phyloP scores from a whole-genome alignment of 495 filamentous ascomycete species.

The Penicillium longicatenatum region DNA sequence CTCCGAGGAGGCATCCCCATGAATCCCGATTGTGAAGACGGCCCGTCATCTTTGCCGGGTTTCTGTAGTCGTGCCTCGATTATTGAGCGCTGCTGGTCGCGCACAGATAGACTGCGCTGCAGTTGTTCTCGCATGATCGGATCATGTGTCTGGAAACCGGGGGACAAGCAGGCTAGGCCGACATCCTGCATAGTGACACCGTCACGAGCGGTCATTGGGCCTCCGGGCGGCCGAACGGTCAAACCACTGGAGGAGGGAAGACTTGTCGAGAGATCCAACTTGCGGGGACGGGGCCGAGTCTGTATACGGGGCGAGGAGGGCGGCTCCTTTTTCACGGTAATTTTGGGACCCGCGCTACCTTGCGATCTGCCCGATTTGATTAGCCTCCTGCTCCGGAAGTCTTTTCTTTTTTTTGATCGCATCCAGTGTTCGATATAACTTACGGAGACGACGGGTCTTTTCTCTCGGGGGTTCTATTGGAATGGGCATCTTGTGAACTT shows the following conservation, averaged over 20 bases:
- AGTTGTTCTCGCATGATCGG: slow-evolving; percentile 95
- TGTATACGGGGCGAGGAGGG: slow-evolving; percentile 79
- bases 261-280: slow-evolving; percentile 82
- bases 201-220: slow-evolving; percentile 79
- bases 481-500: slow-evolving; percentile 41
- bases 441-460: slow-evolving; percentile 59
- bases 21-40: slow-evolving; percentile 53
- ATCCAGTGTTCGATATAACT: slow-evolving; percentile 29
- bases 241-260: slow-evolving; percentile 59
- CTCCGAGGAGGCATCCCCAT: slow-evolving; percentile 63
- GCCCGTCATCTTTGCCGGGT: slow-evolving; percentile 73
- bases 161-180: slow-evolving; percentile 90
- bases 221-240: slow-evolving; percentile 65
- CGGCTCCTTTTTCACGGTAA: slow-evolving; percentile 95
- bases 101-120: slow-evolving; percentile 88
- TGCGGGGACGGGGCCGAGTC: slow-evolving; percentile 79
- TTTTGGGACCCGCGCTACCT: slow-evolving; percentile 64
- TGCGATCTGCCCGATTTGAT: slow-evolving; percentile 29
- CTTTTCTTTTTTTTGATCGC: neutral
- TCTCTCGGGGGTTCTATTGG: slow-evolving; percentile 49
- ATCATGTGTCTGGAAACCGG: slow-evolving; percentile 93
- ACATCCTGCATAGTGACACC: slow-evolving; percentile 86
- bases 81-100: slow-evolving; percentile 91
- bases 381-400: neutral
- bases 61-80: slow-evolving; percentile 91